Evolutionary conservation across 1,284 basidiomycete genomes (phyloP).

Genomic region (Rhizoctonia solani): DNA sequence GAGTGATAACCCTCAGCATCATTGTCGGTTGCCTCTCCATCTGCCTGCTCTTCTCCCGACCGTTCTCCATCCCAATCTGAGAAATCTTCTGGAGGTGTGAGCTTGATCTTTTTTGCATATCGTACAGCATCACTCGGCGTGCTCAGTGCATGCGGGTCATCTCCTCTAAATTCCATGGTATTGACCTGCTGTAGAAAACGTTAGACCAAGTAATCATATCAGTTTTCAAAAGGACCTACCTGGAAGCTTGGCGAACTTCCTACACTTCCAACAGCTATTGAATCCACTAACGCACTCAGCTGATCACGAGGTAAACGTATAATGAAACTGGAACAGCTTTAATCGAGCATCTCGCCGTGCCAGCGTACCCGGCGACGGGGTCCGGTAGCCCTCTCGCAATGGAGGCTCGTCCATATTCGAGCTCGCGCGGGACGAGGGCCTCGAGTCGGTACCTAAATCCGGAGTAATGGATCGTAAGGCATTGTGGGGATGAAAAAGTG

Average conservation of each 20-base stretch:
- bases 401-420: neutral
- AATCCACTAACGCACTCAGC: conserved; percentile 87
- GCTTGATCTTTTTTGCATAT: conserved; percentile 31
- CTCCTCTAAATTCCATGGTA: conserved; percentile 29
- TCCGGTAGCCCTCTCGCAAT: conserved; percentile 11
- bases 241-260: conserved; percentile 24
- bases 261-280: conserved; percentile 61
- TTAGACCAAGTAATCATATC: neutral
- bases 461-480: conserved; percentile 23
- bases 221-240: neutral
- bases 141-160: conserved; percentile 25
- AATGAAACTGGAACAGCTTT: conserved; percentile 86
- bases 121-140: conserved; percentile 32
- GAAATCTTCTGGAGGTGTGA: conserved; percentile 28
- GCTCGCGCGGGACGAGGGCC: conserved; percentile 14
- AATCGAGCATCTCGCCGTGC: conserved; percentile 70
- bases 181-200: conserved; percentile 2
- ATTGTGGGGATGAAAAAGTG: conserved; percentile 20
- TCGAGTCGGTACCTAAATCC: conserved; percentile 1
- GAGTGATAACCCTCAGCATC: neutral
- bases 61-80: conserved; percentile 29
- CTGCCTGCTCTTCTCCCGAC: neutral
- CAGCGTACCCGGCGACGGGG: conserved; percentile 19
- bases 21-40: neutral
- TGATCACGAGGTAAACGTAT: conserved; percentile 92